These are phyloP conservation scores for Gremmenia infestans DNA, from an alignment of 2,329 filamentous ascomycete species.

Conservation along the genomic window DNA sequence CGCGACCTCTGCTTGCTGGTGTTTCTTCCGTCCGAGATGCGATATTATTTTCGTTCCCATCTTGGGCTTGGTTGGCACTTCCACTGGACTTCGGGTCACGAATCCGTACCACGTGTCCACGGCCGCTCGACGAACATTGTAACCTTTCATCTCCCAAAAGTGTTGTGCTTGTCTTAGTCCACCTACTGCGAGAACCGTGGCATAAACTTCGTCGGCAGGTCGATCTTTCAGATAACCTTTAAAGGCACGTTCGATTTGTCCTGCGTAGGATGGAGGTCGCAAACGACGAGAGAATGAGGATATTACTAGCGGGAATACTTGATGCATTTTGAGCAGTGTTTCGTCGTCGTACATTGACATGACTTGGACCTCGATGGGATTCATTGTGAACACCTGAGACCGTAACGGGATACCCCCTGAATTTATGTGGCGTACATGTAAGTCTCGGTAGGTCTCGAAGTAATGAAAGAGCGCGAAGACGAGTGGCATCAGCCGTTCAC, in stretches of 20 bases:
- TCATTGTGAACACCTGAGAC: conserved; percentile 51
- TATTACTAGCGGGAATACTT: conserved; percentile 59
- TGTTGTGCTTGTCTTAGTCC: conserved; percentile 58
- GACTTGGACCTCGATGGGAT: conserved; percentile 57
- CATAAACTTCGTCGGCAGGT: conserved; percentile 57
- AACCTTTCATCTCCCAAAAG: conserved; percentile 63
- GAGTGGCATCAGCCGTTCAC: conserved; percentile 56
- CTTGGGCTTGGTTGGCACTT: conserved; percentile 43
- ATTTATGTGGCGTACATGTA: conserved; percentile 53
- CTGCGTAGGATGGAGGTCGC: conserved; percentile 60
- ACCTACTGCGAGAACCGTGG: conserved; percentile 54
- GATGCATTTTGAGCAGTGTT: conserved; percentile 57
- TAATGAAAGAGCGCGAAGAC: conserved; percentile 65
- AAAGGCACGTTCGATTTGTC: conserved; percentile 55
- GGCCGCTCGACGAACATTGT: conserved; percentile 53
- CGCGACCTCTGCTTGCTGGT: conserved; percentile 23
- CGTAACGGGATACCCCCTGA: conserved; percentile 47
- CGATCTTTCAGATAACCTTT: conserved; percentile 60
- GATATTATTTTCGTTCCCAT: conserved; percentile 36
- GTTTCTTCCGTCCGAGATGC: conserved; percentile 55
- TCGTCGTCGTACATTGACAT: conserved; percentile 62
- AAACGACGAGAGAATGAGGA: conserved; percentile 59
- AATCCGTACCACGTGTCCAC: conserved; percentile 57
- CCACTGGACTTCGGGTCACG: conserved; percentile 40
- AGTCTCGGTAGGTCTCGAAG: conserved; percentile 58